Conservation (phyloP, 1,284 basidiomycete genomes). For the Trametes polyzona region DNA sequence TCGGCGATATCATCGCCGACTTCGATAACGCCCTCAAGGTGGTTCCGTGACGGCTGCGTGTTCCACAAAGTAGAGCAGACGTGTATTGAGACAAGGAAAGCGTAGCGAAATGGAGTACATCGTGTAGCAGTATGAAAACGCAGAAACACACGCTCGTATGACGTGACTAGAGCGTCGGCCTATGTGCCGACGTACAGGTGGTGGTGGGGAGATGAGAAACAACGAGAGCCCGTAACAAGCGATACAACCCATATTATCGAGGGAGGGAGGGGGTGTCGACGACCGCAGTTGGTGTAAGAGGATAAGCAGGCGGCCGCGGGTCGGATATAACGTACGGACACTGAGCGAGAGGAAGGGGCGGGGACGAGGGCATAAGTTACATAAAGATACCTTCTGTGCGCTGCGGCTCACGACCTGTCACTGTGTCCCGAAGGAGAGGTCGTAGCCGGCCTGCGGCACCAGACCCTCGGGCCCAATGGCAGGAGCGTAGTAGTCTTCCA, state of each 20-base stretch:
- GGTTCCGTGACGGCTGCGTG: constrained; percentile 28
- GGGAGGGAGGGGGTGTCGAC: too few relatives aligned
- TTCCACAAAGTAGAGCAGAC: background rate
- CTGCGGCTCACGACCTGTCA: background rate
- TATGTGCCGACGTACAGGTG: too few relatives aligned
- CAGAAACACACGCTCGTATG: background rate
- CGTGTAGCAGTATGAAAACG: too few relatives aligned
- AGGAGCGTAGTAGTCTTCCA: constrained; percentile 4
- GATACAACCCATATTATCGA: too few relatives aligned
- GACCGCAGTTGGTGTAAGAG: too few relatives aligned
- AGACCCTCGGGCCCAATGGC: background rate
- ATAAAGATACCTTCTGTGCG: constrained; percentile 2
- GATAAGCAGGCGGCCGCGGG: background rate
- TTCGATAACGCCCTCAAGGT: constrained; percentile 65
- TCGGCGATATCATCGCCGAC: constrained; percentile 85
- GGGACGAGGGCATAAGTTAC: background rate
- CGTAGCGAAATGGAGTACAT: background rate
- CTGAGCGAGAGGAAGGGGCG: background rate
- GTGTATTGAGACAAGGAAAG: background rate
- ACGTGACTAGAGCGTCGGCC: background rate
- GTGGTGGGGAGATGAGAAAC: too few relatives aligned
- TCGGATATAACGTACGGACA: background rate
- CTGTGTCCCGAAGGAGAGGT: background rate
- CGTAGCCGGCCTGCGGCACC: background rate
- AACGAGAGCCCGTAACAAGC: too few relatives aligned